Evolutionary conservation across 768 basidiomycete species (phyloP), one percentile per base, ranked within the genome.

Genomic region (Lentinula detonsa): DNA sequence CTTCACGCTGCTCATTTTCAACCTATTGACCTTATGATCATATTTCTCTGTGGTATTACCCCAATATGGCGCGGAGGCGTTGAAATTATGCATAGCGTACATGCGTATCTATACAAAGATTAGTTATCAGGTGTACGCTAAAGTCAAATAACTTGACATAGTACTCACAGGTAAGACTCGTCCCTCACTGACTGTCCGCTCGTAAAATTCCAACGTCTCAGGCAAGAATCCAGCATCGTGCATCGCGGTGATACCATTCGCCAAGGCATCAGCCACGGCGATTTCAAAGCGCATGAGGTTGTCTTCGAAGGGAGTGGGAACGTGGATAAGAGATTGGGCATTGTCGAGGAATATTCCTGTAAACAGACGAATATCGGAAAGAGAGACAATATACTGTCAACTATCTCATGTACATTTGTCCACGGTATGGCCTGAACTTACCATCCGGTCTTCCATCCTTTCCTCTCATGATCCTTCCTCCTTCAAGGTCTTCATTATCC

Each of bases 191-290:
- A 37, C 34, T 18, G 23, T 23, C 45, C 18, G 9, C 18, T 59
- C 35, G 23, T 59, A 59, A 37, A 59, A 59, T 23, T 46, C 21
- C 31, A 59, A 49, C 5, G 57, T 59, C 31, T 59, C 48, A 3
- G 57, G 45, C 16, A 45, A 23, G 31, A 59, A 59, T 23, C 57
- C 57, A 28, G 57, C 57, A 49, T 59, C 57, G 46, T 59, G 57
- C 57, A 59, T 59, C 10, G 57, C 40, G 6, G 57, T 59, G 45
- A 59, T 21, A 35, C 57, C 57, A 50, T 59, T 59, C 11, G 45
- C 48, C 45, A 59, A 11, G 8, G 57, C 57, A 33, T 59, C 57
- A 34, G 45, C 57, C 6, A 59, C 45, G 3, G 57, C 50, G 13
- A 59, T 15, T 4, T 35, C 21, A 33, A 59, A 59, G n/a, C 57